phyloP scores from a whole-genome alignment of 768 basidiomycete species.

The Clitopilus hobsonii region DNA sequence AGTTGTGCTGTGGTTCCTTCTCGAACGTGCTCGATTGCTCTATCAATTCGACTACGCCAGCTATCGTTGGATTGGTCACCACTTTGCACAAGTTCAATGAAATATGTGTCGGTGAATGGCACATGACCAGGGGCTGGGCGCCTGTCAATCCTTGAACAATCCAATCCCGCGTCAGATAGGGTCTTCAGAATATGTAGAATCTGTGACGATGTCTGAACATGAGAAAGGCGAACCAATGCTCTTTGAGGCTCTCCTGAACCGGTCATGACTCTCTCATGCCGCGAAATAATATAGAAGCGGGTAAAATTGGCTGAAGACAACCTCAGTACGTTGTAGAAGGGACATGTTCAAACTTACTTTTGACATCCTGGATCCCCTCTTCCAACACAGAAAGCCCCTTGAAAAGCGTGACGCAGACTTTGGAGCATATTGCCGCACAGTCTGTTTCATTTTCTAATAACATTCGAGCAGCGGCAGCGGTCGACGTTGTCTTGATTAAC shows the following conservation, averaged over 20 bases:
- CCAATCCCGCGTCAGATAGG: background rate
- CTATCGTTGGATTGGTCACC: background rate
- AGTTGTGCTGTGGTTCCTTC: background rate
- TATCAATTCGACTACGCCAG: background rate
- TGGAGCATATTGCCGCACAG: conserved; percentile 74
- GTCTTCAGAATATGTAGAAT: background rate
- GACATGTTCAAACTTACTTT: conserved; percentile 27
- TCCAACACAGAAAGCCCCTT: conserved; percentile 56
- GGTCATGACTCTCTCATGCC: background rate
- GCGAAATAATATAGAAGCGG: conserved; percentile 34
- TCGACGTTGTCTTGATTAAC: conserved; percentile 60
- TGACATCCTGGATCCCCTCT: conserved; percentile 60
- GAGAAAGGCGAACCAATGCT: background rate
- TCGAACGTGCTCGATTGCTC: background rate
- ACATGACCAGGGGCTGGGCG: background rate
- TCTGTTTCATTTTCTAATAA: conserved; percentile 36
- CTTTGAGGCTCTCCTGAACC: background rate
- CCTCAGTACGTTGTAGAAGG: background rate
- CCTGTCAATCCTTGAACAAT: background rate
- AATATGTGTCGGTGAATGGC: background rate
- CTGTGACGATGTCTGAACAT: background rate
- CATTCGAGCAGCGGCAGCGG: conserved; percentile 62
- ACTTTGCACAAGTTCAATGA: background rate
- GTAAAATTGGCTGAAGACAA: conserved; percentile 54
- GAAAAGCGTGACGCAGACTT: conserved; percentile 55